Evolutionary conservation across 1,284 basidiomycete species (phyloP).

Genomic region (Leccinum fallax): DNA sequence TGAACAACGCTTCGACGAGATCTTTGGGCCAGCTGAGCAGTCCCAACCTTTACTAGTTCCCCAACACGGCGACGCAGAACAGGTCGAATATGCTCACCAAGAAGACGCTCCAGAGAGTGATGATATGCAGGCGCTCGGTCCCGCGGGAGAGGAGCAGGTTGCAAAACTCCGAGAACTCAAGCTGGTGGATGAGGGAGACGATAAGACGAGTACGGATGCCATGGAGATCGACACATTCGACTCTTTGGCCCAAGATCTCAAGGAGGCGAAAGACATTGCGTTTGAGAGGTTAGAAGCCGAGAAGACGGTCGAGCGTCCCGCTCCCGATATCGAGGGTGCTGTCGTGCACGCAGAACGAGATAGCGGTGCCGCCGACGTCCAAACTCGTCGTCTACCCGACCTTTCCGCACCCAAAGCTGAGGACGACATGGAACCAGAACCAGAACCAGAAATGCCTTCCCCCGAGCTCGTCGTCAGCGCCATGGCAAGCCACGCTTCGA

Average conservation of each 20-base stretch:
- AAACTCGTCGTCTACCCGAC: conserved; percentile 17
- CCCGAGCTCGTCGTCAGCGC: conserved; percentile 56
- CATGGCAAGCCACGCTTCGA: conserved; percentile 48
- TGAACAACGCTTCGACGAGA: conserved; percentile 83
- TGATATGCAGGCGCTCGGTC: conserved; percentile 89
- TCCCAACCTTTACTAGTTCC: conserved; percentile 18
- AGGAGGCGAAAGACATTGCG: conserved; percentile 30
- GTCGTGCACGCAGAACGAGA: conserved; percentile 43
- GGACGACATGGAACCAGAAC: conserved; percentile 28
- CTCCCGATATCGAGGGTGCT: conserved; percentile 49
- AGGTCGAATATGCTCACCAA: conserved; percentile 76
- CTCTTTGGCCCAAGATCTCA: conserved; percentile 27
- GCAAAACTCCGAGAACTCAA: conserved; percentile 83
- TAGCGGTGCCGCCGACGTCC: conserved; percentile 15
- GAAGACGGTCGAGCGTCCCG: conserved; percentile 33
- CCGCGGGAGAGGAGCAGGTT: conserved; percentile 81
- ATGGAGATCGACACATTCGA: conserved; percentile 51
- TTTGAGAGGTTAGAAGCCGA: conserved; percentile 36
- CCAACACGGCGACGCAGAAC: conserved; percentile 38
- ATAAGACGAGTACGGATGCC: conserved; percentile 35
- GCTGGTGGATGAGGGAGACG: conserved; percentile 63
- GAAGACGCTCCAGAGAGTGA: conserved; percentile 61
- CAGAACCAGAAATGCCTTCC: conserved; percentile 37
- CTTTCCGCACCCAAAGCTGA: conserved; percentile 36
- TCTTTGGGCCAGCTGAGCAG: conserved; percentile 57